Percentiles rank a stretch among this genome's conserved stretches.
Evolutionary conservation across 2,329 filamentous ascomycete species (phyloP).

Genomic region (Ascochyta rabiei): DNA sequence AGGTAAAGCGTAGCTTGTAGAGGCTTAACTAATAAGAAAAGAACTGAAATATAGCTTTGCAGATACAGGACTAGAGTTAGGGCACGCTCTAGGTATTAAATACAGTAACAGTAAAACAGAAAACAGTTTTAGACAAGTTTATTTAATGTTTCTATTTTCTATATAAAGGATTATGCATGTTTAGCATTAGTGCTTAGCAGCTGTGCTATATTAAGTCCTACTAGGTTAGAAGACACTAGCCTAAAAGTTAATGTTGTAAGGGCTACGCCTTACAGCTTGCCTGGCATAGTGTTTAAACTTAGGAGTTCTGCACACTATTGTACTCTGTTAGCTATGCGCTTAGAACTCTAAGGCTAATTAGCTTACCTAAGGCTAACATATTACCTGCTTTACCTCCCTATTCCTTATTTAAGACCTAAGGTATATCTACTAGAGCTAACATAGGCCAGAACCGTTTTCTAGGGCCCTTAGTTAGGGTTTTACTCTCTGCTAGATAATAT

Average conservation of each 20-base stretch:
- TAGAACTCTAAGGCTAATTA: not conserved
- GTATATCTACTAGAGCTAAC: not conserved
- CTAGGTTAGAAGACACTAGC: not conserved
- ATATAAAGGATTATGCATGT: not conserved
- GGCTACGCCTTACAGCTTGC: not conserved
- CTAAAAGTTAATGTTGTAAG: not conserved
- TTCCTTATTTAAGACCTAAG: not conserved
- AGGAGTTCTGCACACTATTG: not conserved
- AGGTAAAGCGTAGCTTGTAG: not conserved
- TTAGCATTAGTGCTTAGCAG: not conserved
- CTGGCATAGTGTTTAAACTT: not conserved
- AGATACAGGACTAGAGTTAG: not conserved
- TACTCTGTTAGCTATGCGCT: not conserved
- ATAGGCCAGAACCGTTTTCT: not conserved
- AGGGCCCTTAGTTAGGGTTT: not conserved
- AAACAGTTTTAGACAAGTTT: not conserved
- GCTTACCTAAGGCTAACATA: not conserved
- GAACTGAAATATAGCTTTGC: not conserved
- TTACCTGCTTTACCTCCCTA: not conserved
- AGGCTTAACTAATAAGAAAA: not conserved
- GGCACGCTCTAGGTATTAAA: not conserved
- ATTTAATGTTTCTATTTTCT: not conserved
- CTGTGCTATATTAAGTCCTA: not conserved
- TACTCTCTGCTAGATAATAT: not conserved
- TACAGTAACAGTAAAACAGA: not conserved